A percentile compares a stretch with the other conserved stretches of the same genome.
Conservation (phyloP, 352 stramenopile genomes). For the Phytophthora litchii region DNA sequence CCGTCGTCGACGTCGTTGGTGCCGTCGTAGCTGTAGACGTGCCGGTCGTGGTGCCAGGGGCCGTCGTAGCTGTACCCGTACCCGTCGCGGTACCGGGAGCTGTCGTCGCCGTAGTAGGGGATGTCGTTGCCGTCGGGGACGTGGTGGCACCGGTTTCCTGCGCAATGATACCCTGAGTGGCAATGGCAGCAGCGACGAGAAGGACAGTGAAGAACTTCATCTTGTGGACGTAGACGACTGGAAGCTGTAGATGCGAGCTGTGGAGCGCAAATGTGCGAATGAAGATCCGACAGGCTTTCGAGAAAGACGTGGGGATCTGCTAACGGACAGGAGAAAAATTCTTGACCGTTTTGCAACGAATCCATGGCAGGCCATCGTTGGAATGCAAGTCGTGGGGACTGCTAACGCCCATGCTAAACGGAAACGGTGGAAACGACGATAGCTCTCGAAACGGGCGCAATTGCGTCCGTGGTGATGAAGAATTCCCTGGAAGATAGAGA, state of each 20-base stretch:
- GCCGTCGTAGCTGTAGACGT: background rate
- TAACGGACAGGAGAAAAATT: conserved; percentile 27
- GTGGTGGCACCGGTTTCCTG: background rate
- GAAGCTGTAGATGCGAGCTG: conserved; percentile 24
- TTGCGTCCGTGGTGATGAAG: background rate
- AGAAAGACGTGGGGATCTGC: background rate
- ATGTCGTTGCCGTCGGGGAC: background rate
- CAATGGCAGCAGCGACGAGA: conserved; percentile 26
- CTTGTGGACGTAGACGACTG: conserved; percentile 10
- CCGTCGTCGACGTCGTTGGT: background rate
- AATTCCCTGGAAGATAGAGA: conserved; percentile 5
- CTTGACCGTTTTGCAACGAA: conserved; percentile 31
- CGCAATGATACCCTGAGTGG: conserved; percentile 15
- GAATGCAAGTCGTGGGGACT: too few relatives aligned
- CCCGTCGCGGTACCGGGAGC: background rate
- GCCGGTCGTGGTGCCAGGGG: background rate
- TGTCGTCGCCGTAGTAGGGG: background rate
- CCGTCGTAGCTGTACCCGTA: too few relatives aligned
- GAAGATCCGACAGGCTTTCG: conserved; percentile 3
- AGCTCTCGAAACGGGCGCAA: background rate
- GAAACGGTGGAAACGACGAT: background rate
- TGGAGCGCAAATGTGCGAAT: conserved; percentile 43
- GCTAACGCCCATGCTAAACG: too few relatives aligned
- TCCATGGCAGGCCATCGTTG: background rate
- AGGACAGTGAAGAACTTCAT: conserved; percentile 45